Base-by-base conservation (phyloP, 805 yeast species). In the Wickerhamiella occidentalis region DNA sequence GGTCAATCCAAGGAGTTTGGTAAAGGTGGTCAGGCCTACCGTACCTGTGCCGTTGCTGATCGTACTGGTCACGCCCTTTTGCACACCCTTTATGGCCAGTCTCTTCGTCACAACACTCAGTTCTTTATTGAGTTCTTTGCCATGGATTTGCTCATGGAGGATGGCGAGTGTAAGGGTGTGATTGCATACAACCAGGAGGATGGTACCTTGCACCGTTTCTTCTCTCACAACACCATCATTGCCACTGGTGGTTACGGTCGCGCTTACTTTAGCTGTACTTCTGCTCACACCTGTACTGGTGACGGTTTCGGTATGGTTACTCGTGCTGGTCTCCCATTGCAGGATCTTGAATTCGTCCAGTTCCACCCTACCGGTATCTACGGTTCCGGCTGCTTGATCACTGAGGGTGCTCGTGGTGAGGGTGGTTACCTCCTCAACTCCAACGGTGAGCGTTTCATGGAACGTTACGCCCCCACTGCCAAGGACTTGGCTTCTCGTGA, bases 331-430 rank as follows among this genome's bases (percentile, higher is more conserved):
- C 79, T 90, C 68, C 98, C 98, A 52, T 76, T 90, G 64, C 95
- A 90, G 73, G 98, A 90, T 72, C 74, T 90, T 70, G 98, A 90
- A 73, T 90, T 90, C 65, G 88, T 90, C 55, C 98, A 90, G 73
- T 90, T 90, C 86, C 98, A 90, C 71, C 98, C 98, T 50, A 87
- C 97, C 22, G 98, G 98, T 78, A 92, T 90, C 70, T 90, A 90
- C 69, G 98, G 98, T 53, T 86, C 97, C 37, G 98, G 98, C 57
- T 92, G 97, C 76, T 74, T 90, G 74, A 92, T 92, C 68, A 92
- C 98, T 51, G 98, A 92, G 73, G 98, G 98, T 74, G 95, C 96
- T 58, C 84, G 98, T 76, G 98, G 98, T 78, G 98, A 92, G 76
- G 98, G 98, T 79, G 98, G 98, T 56, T 92, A 78, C 78, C 75